phyloP scores from a whole-genome alignment of 257 asterid species.

The Ehretia macrophylla region DNA sequence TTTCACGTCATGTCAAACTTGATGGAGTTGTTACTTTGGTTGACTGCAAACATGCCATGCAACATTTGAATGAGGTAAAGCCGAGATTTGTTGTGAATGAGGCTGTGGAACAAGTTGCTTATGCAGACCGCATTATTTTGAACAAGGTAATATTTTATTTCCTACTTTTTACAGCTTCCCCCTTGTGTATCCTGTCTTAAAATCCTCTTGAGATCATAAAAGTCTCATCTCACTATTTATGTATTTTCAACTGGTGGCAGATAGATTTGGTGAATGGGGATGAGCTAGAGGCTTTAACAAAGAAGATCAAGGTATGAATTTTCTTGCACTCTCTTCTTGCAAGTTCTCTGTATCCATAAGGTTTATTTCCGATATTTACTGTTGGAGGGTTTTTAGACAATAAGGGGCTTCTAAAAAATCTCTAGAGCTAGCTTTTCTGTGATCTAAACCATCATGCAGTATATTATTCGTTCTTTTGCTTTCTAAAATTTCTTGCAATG shows the following conservation, averaged over 20 bases:
- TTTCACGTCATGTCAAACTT: constrained; percentile 80
- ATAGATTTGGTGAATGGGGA: constrained; percentile 72
- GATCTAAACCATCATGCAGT: too few species aligned
- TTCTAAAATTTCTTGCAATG: background rate
- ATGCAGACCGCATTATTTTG: constrained; percentile 87
- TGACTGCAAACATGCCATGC: constrained; percentile 70
- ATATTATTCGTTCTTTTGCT: too few species aligned
- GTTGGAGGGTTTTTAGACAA: background rate
- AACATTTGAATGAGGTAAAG: constrained; percentile 75
- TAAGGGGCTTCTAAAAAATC: background rate
- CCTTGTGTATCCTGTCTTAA: constrained; percentile 1
- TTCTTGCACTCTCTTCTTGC: background rate
- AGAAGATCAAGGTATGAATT: constrained; percentile 57
- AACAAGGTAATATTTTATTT: constrained; percentile 49
- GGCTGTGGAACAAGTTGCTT: constrained; percentile 97
- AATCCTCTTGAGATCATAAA: too few species aligned
- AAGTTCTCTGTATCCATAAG: background rate
- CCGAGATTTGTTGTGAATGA: constrained; percentile 98
- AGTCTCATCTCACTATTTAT: background rate
- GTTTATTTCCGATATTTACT: background rate
- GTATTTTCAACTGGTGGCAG: constrained; percentile 40
- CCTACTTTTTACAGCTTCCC: background rate
- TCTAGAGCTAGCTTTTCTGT: background rate
- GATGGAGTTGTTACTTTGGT: constrained; percentile 96
- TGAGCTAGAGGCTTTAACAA: constrained; percentile 60